phyloP scores from a whole-genome alignment of 1,284 basidiomycete genomes.

The Ustilago esculenta region DNA sequence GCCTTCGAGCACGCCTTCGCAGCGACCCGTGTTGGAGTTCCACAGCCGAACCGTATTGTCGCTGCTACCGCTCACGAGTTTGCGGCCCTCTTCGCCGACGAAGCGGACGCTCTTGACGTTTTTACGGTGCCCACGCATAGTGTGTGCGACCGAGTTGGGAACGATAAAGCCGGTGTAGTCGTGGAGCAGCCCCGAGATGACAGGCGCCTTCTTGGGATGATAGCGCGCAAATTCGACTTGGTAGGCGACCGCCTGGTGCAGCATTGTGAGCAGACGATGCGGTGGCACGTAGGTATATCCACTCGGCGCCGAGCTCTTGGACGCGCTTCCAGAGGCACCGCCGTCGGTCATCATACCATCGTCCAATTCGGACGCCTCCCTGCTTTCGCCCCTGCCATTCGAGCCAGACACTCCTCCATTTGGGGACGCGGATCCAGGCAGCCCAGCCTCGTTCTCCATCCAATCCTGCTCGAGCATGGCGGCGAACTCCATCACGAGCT shows the following conservation, averaged over 20 bases:
- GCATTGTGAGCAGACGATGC: constrained; percentile 68
- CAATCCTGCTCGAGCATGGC: constrained; percentile 61
- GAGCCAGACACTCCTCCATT: background rate
- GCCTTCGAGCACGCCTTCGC: constrained; percentile 64
- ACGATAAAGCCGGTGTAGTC: constrained; percentile 60
- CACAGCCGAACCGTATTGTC: constrained; percentile 63
- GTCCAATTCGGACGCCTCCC: constrained; percentile 25
- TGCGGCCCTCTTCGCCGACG: constrained; percentile 66
- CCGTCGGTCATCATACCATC: constrained; percentile 29
- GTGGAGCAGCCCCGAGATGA: constrained; percentile 60
- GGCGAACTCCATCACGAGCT: constrained; percentile 66
- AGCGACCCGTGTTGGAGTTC: constrained; percentile 57
- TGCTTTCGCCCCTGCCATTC: constrained; percentile 3
- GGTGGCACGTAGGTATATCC: constrained; percentile 67
- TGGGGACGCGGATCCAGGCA: constrained; percentile 27
- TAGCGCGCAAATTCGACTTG: constrained; percentile 68
- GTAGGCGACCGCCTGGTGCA: constrained; percentile 70
- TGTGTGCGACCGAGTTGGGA: constrained; percentile 51
- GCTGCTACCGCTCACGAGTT: constrained; percentile 69
- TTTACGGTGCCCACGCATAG: constrained; percentile 67
- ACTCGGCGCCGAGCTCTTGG: constrained; percentile 5
- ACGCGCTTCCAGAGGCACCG: constrained; percentile 3
- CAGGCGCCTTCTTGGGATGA: constrained; percentile 63
- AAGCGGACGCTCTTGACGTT: constrained; percentile 70
- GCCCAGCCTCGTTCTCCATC: constrained; percentile 45